Evolutionary conservation across 2,329 filamentous ascomycete genomes (phyloP), one percentile per base, ranked within the genome.

Genomic region (Falciphora oryzae): DNA sequence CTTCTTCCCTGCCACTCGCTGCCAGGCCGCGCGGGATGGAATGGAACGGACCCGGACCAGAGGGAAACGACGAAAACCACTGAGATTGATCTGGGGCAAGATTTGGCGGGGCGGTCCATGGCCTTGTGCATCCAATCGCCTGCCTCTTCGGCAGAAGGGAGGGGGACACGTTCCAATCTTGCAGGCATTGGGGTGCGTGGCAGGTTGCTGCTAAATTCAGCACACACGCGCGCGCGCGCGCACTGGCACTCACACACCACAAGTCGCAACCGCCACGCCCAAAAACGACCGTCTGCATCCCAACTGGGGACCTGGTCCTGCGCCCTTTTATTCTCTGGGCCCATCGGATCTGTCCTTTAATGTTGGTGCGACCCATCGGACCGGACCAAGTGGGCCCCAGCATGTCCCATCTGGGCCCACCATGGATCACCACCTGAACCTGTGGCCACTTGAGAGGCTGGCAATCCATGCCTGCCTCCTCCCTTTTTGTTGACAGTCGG

Each of bases 261-360:
- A 10, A 14, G 16, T 16, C 18, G 38, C 38, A 50, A 18, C 38
- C 38, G 18, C 38, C 38, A 44, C 18, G 38, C 14, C 38, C 38
- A 22, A 44, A 18, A 44, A 44, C 38, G 38, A 44, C 38, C 38
- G 38, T 50, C 38, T 50, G 38, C 38, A 50, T 50, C 16, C 8
- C n/a, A 25, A 50, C 2, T 8, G 38, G 38, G 38, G 38, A 6
- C 14, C 38, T 50, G 16, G 44, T 50, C 22, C 44, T 50, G 44
- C 44, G 44, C 44, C 58, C 11, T 14, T 60, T 16, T 31, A 38
- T 60, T 31, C 31, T 31, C n/a, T 60, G 31, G 58, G 58, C 31
- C 58, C 58, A 60, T 60, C 58, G 58, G 58, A 60, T 60, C 58
- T 60, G 58, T 35, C 58, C 58, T 60, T 38, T 10, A 31, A 58